A percentile compares a stretch with the other conserved stretches of the same genome.
These are phyloP conservation scores for Alnus rubra DNA, from an alignment of 306 rosid genomes.

Conservation along the genomic window DNA sequence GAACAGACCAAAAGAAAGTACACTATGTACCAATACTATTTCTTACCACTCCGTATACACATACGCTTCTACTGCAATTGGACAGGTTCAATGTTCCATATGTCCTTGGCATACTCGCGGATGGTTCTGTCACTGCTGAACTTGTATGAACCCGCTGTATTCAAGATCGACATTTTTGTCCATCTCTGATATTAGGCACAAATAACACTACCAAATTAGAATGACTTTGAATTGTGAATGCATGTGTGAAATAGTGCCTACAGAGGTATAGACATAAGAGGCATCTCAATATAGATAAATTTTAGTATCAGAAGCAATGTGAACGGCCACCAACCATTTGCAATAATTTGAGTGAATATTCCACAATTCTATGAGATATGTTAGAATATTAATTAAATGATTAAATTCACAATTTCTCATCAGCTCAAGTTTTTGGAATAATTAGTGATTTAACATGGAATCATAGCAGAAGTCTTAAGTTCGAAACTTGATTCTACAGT, in stretches of 20 bases:
- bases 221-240: background rate
- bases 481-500: too few relatives aligned
- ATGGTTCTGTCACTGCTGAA: conserved; percentile 98
- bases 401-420: too few relatives aligned
- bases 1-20: background rate
- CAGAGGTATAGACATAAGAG: conserved; percentile 21
- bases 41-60: conserved; percentile 7
- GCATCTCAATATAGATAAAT: background rate
- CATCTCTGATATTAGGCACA: conserved; percentile 62
- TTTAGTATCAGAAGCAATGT: background rate
- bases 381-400: too few relatives aligned
- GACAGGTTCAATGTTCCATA: conserved; percentile 82
- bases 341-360: background rate
- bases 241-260: too few relatives aligned
- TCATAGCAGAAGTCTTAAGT: too few relatives aligned
- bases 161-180: conserved; percentile 95
- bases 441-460: too few relatives aligned
- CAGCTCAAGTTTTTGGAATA: too few relatives aligned
- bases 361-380: background rate
- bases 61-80: conserved; percentile 47
- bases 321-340: background rate
- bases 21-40: conserved; percentile 26
- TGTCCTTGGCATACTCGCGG: conserved; percentile 85
- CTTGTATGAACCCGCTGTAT: conserved; percentile 94
- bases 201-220: conserved; percentile 22